Base-by-base conservation (phyloP, 2,329 filamentous ascomycete species). In the Epichloe aotearoae region DNA sequence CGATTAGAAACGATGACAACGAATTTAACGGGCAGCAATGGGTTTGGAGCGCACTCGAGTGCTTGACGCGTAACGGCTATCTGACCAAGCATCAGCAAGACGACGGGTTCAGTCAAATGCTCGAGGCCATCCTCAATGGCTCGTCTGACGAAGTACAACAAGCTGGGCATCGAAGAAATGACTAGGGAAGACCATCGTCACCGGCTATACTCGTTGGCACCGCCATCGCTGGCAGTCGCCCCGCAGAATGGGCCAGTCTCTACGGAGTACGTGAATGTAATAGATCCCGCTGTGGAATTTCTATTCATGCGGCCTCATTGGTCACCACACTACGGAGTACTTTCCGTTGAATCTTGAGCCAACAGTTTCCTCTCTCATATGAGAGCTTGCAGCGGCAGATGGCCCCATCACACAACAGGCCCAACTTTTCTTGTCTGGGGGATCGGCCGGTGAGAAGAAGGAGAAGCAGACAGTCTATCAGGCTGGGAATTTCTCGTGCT, bases 11-110 rank as follows among this genome's bases (percentile, higher is more conserved):
- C 37, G 41, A 53, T n/a, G 50, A 55, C 26, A 47, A 41, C 33
- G 55, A 56, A 40, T 55, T 56, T 42, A 50, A 49, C 37, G 40
- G 50, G 37, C 53, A 52, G 46, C 53, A 56, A 41, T 56, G 55
- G 55, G 48, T 55, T 30, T 51, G 52, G 45, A 50, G 34, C 14
- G 53, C 55, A 1, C 49, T 55, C 14, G 44, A 33, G 37, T 43
- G 36, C 12, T 33, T 56, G 47, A 50, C 43, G 37, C 37, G 44
- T 10, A 26, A 42, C 14, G 48, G 53, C 36, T 47, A 47, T 47
- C 38, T 55, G 19, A 50, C 41, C 30, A 49, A 47, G 39, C 38
- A 51, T 37, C 51, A 53, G 20, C 47, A 41, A 36, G 55, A 55
- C 17, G 30, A 51, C 2, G 50, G 53, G 36, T 54, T 56, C 43